Conservation (phyloP, 2,329 filamentous ascomycete species). For the Fusarium tuaranense region DNA sequence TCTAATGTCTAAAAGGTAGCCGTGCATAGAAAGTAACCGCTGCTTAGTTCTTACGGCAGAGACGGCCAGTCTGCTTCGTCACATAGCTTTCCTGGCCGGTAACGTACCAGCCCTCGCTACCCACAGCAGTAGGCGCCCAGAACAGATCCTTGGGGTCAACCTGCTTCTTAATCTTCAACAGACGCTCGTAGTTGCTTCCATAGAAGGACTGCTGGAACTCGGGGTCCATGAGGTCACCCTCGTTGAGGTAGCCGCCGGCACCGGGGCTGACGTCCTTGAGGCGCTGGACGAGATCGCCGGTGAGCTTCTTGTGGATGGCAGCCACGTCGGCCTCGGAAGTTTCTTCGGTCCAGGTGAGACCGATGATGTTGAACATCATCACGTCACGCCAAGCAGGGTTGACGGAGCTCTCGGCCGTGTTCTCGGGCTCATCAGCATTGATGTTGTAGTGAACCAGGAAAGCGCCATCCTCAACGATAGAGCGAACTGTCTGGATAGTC, state of each 20-base stretch:
- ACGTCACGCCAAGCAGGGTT: constrained; percentile 61
- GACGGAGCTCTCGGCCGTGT: constrained; percentile 49
- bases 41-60: constrained; percentile 9
- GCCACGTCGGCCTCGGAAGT: constrained; percentile 24
- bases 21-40: not conserved
- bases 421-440: constrained; percentile 33
- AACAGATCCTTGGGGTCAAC: constrained; percentile 47
- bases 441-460: constrained; percentile 42
- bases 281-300: constrained; percentile 46
- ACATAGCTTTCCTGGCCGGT: constrained; percentile 17
- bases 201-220: constrained; percentile 44
- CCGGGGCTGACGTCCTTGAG: constrained; percentile 44
- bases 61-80: constrained; percentile 20
- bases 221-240: constrained; percentile 48
- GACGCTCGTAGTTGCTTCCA: constrained; percentile 42
- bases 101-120: constrained; percentile 19
- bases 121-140: constrained; percentile 27
- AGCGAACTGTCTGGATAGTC: constrained; percentile 36
- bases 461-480: constrained; percentile 39
- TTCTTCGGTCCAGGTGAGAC: constrained; percentile 28
- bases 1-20: not conserved
- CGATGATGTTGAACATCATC: constrained; percentile 51
- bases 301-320: constrained; percentile 46
- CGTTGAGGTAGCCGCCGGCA: constrained; percentile 46
- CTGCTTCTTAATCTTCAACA: constrained; percentile 46